Percentiles rank a stretch among this genome's conserved stretches.
phyloP scores from a whole-genome alignment of 176 grass and related monocot genomes.

The Cenchrus fungigraminus region DNA sequence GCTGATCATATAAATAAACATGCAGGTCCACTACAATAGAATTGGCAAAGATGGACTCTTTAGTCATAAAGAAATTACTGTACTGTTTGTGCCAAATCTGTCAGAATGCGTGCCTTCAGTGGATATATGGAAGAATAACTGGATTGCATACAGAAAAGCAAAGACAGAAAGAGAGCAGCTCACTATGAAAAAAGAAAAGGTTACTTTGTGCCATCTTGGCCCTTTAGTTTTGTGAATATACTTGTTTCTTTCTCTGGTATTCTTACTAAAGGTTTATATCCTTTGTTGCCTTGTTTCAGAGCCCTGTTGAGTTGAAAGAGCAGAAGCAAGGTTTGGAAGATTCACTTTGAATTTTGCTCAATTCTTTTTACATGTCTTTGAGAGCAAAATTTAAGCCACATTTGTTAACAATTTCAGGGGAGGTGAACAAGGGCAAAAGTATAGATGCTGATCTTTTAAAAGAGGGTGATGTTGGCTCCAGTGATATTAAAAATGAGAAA shows the following conservation, averaged over 20 bases:
- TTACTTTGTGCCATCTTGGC: constrained; percentile 22
- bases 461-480: constrained; percentile 29
- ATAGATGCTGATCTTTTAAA: constrained; percentile 31
- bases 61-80: constrained; percentile 90
- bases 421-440: constrained; percentile 33
- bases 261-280: not conserved
- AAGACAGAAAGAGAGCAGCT: constrained; percentile 66
- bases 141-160: constrained; percentile 69
- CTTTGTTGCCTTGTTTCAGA: constrained; percentile 51
- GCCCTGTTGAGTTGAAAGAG: constrained; percentile 65
- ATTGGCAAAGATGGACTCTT: constrained; percentile 76
- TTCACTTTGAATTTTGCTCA: constrained; percentile 17
- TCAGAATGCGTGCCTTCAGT: constrained; percentile 77
- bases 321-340: constrained; percentile 52
- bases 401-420: constrained; percentile 43
- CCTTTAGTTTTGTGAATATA: constrained; percentile 1
- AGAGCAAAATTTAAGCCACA: constrained; percentile 14
- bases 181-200: constrained; percentile 72
- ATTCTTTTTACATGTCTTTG: constrained; percentile 1
- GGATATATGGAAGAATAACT: constrained; percentile 80
- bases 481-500: constrained; percentile 45
- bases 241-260: not conserved
- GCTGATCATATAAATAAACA: constrained; percentile 22
- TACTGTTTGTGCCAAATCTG: constrained; percentile 86
- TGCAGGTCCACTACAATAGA: constrained; percentile 91